Percentiles rank a stretch among this genome's conserved stretches.
These are phyloP conservation scores for Geosiphon pyriformis DNA, from an alignment of 192 early-diverging fungal species.

Conservation along the genomic window DNA sequence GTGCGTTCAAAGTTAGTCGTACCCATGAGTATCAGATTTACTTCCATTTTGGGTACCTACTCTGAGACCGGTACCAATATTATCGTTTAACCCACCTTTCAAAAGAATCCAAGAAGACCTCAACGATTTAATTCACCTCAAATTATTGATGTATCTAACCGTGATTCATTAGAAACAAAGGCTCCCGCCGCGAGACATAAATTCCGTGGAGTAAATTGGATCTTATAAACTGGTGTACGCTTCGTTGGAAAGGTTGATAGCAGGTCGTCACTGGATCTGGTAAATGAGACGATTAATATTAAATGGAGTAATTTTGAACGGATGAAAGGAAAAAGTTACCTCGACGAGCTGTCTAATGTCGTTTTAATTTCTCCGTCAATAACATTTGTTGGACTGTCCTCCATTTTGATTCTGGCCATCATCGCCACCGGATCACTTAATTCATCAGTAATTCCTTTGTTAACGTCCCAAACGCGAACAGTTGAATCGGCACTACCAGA, in stretches of 20 bases:
- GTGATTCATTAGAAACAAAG: slow-evolving; percentile 32
- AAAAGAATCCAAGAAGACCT: too few relatives aligned
- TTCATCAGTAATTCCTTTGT: slow-evolving; percentile 37
- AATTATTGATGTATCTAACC: background rate
- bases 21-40: too few relatives aligned
- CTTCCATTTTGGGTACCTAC: too few relatives aligned
- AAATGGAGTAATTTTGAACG: background rate
- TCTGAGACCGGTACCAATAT: too few relatives aligned
- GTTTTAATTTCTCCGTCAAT: background rate
- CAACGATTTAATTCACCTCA: too few relatives aligned
- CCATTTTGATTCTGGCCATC: background rate
- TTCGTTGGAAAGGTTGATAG: slow-evolving; percentile 83
- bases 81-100: too few relatives aligned
- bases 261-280: slow-evolving; percentile 43
- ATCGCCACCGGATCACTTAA: background rate
- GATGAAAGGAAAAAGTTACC: background rate
- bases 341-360: background rate
- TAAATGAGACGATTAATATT: background rate
- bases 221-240: slow-evolving; percentile 80
- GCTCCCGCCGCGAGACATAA: slow-evolving; percentile 81
- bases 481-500: slow-evolving; percentile 85
- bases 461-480: slow-evolving; percentile 87
- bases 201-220: slow-evolving; percentile 82
- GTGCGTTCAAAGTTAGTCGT: too few relatives aligned
- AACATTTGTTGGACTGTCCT: slow-evolving; percentile 5